A percentile compares a stretch with the other conserved stretches of the same genome.
These are phyloP conservation scores for Colletotrichum tropicicola DNA, from an alignment of 2,329 filamentous ascomycete species.

Conservation along the genomic window DNA sequence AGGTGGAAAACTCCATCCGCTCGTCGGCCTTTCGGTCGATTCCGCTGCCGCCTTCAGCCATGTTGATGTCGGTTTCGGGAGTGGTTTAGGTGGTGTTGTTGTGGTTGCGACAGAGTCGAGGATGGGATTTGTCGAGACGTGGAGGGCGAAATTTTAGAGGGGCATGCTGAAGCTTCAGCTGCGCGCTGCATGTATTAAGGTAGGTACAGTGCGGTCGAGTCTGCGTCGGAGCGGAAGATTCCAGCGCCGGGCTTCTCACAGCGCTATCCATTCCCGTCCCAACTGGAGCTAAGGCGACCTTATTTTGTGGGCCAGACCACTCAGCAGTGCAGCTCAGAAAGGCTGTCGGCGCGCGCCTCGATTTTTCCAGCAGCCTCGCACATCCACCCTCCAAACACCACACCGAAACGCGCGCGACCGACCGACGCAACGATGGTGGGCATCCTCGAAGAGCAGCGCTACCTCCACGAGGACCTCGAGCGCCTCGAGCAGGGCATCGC, in stretches of 20 bases:
- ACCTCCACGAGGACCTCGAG: conserved; percentile 95
- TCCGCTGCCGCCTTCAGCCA: conserved; percentile 80
- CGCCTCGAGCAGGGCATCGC: conserved; percentile 93
- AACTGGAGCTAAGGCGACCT: conserved; percentile 25
- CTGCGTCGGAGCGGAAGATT: no score
- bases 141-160: conserved; percentile 24
- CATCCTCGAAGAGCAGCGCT: conserved; percentile 93
- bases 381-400: neutral
- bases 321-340: conserved; percentile 6
- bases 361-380: conserved; percentile 17
- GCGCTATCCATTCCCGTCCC: neutral
- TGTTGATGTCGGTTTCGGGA: conserved; percentile 54
- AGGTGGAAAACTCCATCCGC: conserved; percentile 97
- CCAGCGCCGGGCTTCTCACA: neutral
- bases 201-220: neutral
- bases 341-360: neutral
- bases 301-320: conserved; percentile 21
- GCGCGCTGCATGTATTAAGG: neutral
- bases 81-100: neutral
- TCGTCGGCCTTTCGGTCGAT: conserved; percentile 95
- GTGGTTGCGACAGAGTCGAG: neutral
- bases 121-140: neutral
- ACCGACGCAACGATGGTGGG: conserved; percentile 52
- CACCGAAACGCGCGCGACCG: neutral
- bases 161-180: conserved; percentile 19